Evolutionary conservation across 2,329 filamentous ascomycete species (phyloP).

Genomic region (Alternaria sp.): DNA sequence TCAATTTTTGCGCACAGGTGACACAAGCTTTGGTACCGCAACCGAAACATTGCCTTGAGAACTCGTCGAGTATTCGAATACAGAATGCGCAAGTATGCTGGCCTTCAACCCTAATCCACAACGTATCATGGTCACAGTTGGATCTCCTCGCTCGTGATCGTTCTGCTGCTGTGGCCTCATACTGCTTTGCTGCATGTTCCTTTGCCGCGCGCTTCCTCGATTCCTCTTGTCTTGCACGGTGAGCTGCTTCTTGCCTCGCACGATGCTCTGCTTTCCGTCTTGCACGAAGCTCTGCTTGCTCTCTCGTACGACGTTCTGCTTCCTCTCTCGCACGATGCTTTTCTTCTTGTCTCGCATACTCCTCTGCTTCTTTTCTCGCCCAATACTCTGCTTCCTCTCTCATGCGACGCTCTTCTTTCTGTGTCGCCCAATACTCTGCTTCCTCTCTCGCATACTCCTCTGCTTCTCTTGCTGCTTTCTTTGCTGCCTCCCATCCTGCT

Average conservation of each 20-base stretch:
- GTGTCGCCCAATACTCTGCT: background rate
- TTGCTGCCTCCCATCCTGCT: background rate
- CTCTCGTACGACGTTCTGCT: background rate
- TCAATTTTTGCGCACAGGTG: background rate
- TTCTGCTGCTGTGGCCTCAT: background rate
- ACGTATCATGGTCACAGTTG: background rate
- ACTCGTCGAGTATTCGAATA: background rate
- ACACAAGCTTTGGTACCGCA: background rate
- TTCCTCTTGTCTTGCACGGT: background rate
- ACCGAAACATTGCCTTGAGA: background rate
- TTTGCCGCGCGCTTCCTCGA: background rate
- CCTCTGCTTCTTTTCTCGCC: background rate
- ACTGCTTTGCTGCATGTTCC: background rate
- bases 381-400: background rate
- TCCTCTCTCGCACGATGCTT: background rate
- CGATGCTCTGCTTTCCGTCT: background rate
- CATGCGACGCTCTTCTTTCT: too few relatives aligned
- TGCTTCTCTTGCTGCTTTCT: background rate
- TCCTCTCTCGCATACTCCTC: background rate
- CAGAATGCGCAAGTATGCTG: background rate
- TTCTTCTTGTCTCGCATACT: background rate
- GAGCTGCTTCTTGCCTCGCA: background rate
- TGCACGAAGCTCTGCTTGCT: background rate
- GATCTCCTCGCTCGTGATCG: background rate
- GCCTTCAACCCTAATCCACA: conserved; percentile 3